These are phyloP conservation scores for Vitis rupestris DNA, from an alignment of 164 flowering plant genomes.

Conservation along the genomic window DNA sequence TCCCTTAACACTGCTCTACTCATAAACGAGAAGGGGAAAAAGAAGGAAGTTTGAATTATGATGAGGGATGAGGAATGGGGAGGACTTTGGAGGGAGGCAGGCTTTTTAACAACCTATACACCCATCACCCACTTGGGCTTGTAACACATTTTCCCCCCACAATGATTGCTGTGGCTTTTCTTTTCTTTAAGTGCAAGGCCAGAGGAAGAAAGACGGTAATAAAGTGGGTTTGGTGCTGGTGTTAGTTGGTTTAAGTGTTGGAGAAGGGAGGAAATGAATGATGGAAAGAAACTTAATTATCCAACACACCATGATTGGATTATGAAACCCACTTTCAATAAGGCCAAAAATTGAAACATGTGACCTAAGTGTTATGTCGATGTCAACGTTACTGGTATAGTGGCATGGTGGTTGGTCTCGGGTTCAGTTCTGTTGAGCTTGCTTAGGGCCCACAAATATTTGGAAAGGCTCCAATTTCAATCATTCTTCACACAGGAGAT, in stretches of 20 bases:
- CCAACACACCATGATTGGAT: slow-evolving; percentile 26
- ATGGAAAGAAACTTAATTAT: slow-evolving; percentile 25
- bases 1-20: not conserved
- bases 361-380: not conserved
- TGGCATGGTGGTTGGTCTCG: not conserved
- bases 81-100: not conserved
- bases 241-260: slow-evolving; percentile 58
- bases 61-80: not conserved
- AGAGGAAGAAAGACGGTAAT: not conserved
- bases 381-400: not conserved
- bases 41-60: not conserved
- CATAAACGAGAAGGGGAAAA: slow-evolving; percentile 1
- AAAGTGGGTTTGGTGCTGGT: slow-evolving; percentile 43
- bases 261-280: slow-evolving; percentile 38
- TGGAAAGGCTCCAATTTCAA: no score
- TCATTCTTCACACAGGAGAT: no score
- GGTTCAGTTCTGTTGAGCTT: slow-evolving; percentile 3
- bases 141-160: not conserved
- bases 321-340: not conserved
- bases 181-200: slow-evolving; percentile 35
- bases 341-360: not conserved
- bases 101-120: slow-evolving; percentile 10
- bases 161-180: slow-evolving; percentile 21
- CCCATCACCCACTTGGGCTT: not conserved
- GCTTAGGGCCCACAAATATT: not conserved